Percentiles rank a stretch among this genome's conserved stretches.
Conservation (phyloP, 352 stramenopile species). For the Salisapilia sapeloensis region DNA sequence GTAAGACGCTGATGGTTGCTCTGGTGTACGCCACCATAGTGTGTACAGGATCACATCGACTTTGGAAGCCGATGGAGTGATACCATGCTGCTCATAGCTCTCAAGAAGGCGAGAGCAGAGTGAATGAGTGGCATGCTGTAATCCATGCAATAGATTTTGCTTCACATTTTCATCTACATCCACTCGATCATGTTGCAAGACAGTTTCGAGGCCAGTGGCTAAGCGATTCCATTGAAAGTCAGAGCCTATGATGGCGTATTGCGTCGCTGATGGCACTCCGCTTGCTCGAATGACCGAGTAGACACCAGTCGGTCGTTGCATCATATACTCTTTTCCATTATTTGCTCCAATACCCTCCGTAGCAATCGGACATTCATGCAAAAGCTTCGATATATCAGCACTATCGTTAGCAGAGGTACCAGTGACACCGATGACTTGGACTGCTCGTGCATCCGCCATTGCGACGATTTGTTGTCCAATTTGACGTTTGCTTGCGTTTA, state of each 20-base stretch:
- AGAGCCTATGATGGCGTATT: slow-evolving; percentile 18
- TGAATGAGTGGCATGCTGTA: background rate
- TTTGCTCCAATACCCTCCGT: no score
- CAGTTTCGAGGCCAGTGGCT: slow-evolving; percentile 6
- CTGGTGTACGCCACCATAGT: slow-evolving; percentile 22
- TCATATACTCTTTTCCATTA: slow-evolving; percentile 21
- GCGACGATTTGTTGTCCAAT: no score
- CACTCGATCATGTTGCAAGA: background rate
- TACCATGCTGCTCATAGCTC: background rate
- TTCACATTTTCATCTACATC: slow-evolving; percentile 1
- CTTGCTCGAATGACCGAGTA: slow-evolving; percentile 41
- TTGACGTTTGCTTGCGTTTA: no score
- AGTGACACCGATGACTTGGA: no score
- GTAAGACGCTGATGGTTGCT: slow-evolving; percentile 3
- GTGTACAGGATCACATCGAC: slow-evolving; percentile 42
- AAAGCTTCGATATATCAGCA: no score
- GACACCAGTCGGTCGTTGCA: slow-evolving; percentile 20
- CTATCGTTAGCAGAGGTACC: no score
- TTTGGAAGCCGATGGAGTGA: background rate
- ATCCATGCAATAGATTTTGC: background rate
- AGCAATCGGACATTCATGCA: no score
- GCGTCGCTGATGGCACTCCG: slow-evolving; percentile 1
- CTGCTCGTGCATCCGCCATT: no score
- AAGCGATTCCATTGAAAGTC: slow-evolving; percentile 41
- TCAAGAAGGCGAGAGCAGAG: background rate